Base-by-base conservation (phyloP, 2,329 filamentous ascomycete genomes). In the Trichoderma sp. region DNA sequence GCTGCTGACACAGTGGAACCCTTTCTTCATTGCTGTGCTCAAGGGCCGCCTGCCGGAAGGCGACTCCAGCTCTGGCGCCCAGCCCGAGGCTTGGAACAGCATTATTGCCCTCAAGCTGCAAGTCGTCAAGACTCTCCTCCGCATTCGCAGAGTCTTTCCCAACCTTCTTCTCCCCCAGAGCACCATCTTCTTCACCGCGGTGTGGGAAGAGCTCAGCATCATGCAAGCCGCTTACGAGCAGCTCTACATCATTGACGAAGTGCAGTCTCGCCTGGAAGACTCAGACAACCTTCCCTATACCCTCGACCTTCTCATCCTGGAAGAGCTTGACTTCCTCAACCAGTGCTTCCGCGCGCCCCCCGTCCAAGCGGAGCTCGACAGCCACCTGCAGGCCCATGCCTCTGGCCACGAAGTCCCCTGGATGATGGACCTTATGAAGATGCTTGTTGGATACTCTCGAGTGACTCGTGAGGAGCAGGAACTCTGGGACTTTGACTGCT, bases 401-500 rank as follows among this genome's bases (percentile, higher is more conserved):
- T 84, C 84, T 33, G 87, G 88, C 3, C 85, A 88, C 68, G 86
- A 88, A 11, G 89, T 90, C 2, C 88, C 89, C 8, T 98, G 95
- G 95, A 86, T 97, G 73, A 86, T 92, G 40, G 92, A 97, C 75
- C 89, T 97, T 24, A 92, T 97, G 88, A 92, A 91, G 77, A 86
- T 97, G 72, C 88, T 94, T 11, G 89, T 94, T 24, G 89, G 90
- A 1, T 98, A 97, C 80, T 91, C 94, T 14, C 93, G 95, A 73
- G 96, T 99, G 74, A 94, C 92, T 2, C 90, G 89, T 33, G 96
- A 99, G 79, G 96, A 98, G 77, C 93, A 97, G 81, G 93, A 92
- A 8, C 82, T 99, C 11, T 99, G 96, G 96, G 93, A 97, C 74
- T 93, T 97, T 72, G 96, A 99, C 79, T 92, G 96, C 73, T 98